Conservation (phyloP, 1,284 basidiomycete species). For the Ganoderma meredithae region DNA sequence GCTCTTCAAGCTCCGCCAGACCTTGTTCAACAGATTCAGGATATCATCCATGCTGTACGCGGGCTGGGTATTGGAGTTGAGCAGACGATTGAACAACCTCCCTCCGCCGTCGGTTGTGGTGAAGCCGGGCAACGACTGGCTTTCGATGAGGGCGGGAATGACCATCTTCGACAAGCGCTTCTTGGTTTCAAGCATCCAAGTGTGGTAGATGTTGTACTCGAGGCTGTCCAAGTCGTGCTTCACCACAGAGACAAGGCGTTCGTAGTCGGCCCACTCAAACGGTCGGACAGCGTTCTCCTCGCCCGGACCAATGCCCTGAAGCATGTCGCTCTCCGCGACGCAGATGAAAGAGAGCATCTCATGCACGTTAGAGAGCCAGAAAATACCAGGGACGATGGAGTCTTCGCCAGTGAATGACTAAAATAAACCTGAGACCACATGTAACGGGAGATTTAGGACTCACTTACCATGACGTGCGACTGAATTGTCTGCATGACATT, state of each 20-base stretch:
- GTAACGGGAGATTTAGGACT: conserved; percentile 16
- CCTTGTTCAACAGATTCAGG: conserved; percentile 95
- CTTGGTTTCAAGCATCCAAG: conserved; percentile 99
- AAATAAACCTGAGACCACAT: conserved; percentile 12
- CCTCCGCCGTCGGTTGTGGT: conserved; percentile 95
- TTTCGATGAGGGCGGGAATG: conserved; percentile 97
- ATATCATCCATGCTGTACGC: conserved; percentile 99
- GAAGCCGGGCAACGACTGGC: conserved; percentile 97
- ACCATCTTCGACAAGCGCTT: conserved; percentile 98
- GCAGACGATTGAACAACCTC: conserved; percentile 91
- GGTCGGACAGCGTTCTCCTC: conserved; percentile 90
- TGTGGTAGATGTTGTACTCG: conserved; percentile 99
- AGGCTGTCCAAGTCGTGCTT: conserved; percentile 98
- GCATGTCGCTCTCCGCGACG: conserved; percentile 97
- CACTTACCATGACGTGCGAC: conserved; percentile 94
- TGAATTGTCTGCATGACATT: conserved; percentile 99
- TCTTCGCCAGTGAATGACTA: conserved; percentile 94
- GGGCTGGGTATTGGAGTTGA: conserved; percentile 86
- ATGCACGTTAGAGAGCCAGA: conserved; percentile 99
- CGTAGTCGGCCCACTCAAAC: conserved; percentile 98
- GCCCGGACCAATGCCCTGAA: conserved; percentile 97
- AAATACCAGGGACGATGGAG: conserved; percentile 95
- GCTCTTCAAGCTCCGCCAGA: conserved; percentile 98
- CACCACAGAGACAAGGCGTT: conserved; percentile 95
- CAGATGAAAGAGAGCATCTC: conserved; percentile 99